Percentiles rank a stretch among this genome's conserved stretches.
phyloP scores from a whole-genome alignment of 305 asterid species.

The Ajuga reptans region DNA sequence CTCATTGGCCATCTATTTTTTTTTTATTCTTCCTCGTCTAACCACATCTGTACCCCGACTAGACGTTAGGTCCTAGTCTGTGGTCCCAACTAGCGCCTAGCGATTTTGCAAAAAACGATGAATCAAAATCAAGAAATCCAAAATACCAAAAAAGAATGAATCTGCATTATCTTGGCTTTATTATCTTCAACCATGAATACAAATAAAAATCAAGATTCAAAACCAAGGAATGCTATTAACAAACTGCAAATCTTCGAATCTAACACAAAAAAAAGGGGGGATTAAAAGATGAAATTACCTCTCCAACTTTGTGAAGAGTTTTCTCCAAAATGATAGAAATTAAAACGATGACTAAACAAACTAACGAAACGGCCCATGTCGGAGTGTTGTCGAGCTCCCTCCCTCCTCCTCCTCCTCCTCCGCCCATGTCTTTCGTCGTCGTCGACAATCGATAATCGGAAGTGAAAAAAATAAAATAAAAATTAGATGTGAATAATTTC shows the following conservation, averaged over 20 bases:
- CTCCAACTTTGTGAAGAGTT: constrained; percentile 42
- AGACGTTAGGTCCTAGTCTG: too few relatives aligned
- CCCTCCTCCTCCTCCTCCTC: constrained; percentile 31
- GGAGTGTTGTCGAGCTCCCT: constrained; percentile 76
- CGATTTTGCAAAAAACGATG: too few relatives aligned
- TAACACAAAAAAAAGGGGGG: not conserved
- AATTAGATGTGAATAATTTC: not conserved
- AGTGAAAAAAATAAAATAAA: not conserved
- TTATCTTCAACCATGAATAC: not conserved
- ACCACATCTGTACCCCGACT: too few relatives aligned
- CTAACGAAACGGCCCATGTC: constrained; percentile 76
- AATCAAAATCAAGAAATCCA: too few relatives aligned
- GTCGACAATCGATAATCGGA: constrained; percentile 14
- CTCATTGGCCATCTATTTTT: too few relatives aligned
- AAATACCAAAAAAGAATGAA: not conserved
- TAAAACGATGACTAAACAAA: constrained; percentile 45
- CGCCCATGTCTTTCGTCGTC: constrained; percentile 19
- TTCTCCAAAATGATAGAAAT: constrained; percentile 57
- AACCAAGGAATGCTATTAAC: too few relatives aligned
- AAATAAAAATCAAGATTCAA: not conserved
- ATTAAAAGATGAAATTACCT: constrained; percentile 26
- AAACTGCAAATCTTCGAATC: too few relatives aligned
- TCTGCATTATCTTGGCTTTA: not conserved
- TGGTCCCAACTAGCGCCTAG: too few relatives aligned
- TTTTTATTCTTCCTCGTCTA: too few relatives aligned